These are phyloP conservation scores for Pseudogymnoascus sp. DNA, from an alignment of 2,329 filamentous ascomycete genomes.

Conservation along the genomic window DNA sequence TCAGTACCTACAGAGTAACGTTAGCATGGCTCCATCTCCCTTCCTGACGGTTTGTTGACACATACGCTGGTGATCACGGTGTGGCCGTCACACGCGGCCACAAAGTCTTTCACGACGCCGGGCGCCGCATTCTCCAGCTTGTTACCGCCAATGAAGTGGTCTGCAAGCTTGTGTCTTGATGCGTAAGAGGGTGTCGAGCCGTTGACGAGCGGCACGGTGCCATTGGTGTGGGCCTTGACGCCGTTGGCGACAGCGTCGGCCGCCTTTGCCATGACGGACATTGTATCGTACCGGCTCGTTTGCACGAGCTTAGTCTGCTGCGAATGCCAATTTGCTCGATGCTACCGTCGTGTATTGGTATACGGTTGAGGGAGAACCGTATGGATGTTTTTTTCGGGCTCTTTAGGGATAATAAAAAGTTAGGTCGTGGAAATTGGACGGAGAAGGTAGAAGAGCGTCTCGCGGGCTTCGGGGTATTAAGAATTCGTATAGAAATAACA, in stretches of 20 bases:
- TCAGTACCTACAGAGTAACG: conserved; percentile 63
- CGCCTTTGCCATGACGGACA: conserved; percentile 6
- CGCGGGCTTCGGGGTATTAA: conserved; percentile 1
- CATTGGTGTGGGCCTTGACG: conserved; percentile 26
- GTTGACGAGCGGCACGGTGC: conserved; percentile 45
- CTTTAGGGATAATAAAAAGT: conserved; percentile 5
- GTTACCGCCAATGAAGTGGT: conserved; percentile 97
- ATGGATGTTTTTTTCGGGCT: not conserved
- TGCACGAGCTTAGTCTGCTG: not conserved
- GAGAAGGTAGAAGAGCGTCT: not conserved
- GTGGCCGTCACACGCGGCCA: conserved; percentile 80
- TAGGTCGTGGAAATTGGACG: not conserved
- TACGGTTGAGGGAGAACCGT: conserved; percentile 6
- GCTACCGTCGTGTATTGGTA: not conserved
- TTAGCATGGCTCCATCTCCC: conserved; percentile 18
- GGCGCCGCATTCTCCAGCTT: conserved; percentile 71
- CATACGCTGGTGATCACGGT: conserved; percentile 96
- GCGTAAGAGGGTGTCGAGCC: conserved; percentile 58
- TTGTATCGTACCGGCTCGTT: not conserved
- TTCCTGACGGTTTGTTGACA: conserved; percentile 14
- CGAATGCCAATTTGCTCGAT: not conserved
- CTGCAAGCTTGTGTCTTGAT: conserved; percentile 72
- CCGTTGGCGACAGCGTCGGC: conserved; percentile 19
- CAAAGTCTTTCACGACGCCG: conserved; percentile 93
- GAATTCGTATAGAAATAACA: conserved; percentile 8